Percentiles rank a stretch among this genome's conserved stretches.
phyloP scores from a whole-genome alignment of 202 grass and related monocot species.

The Bolboschoenoplectus hybrid region DNA sequence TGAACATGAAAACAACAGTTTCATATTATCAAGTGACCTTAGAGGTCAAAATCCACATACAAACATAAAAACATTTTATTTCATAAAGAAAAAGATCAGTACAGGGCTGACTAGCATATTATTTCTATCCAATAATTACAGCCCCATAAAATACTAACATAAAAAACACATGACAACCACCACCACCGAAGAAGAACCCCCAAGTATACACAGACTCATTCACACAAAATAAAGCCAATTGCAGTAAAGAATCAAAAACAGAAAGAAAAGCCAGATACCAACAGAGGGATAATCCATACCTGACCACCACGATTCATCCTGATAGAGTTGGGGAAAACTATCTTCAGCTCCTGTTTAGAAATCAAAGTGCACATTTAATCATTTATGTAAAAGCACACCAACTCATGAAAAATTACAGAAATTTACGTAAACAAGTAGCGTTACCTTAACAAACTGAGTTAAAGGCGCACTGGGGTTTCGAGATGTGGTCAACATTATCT shows the following conservation, averaged over 20 bases:
- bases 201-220: neutral
- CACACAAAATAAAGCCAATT: neutral
- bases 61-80: neutral
- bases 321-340: conserved; percentile 79
- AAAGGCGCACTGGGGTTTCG: conserved; percentile 68
- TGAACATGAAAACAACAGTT: neutral
- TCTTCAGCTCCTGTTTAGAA: conserved; percentile 78
- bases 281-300: conserved; percentile 44
- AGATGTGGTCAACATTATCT: conserved; percentile 84
- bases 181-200: neutral
- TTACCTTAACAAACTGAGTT: conserved; percentile 83
- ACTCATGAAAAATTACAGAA: neutral
- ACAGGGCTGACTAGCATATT: neutral
- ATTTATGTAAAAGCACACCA: neutral
- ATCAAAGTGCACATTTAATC: neutral
- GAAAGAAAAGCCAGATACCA: neutral
- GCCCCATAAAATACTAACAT: neutral
- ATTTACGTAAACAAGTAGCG: neutral
- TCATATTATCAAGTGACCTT: neutral
- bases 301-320: conserved; percentile 97
- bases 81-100: conserved; percentile 9
- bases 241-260: conserved; percentile 1
- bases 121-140: neutral
- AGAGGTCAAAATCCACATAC: conserved; percentile 12
- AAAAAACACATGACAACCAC: neutral